phyloP scores from a whole-genome alignment of 768 basidiomycete genomes.

The Auriscalpium microsporum region DNA sequence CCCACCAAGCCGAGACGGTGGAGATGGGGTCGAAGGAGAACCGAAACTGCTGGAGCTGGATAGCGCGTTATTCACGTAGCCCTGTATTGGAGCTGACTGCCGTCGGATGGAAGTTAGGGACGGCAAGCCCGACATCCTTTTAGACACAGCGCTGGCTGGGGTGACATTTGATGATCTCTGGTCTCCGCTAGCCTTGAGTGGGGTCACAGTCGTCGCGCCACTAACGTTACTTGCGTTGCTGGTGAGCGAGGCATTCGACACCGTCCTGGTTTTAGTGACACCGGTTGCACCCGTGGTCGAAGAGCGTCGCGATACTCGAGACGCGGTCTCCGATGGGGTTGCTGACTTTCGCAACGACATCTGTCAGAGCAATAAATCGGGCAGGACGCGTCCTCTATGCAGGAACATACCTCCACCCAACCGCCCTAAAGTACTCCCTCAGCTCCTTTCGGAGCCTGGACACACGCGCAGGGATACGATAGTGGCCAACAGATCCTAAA shows the following conservation, averaged over 20 bases:
- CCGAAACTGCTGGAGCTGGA: slow-evolving; percentile 13
- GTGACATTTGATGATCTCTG: slow-evolving; percentile 28
- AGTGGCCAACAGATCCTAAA: background rate
- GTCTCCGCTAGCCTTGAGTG: slow-evolving; percentile 13
- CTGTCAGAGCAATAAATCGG: background rate
- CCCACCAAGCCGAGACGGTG: slow-evolving; percentile 19
- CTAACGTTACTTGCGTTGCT: slow-evolving; percentile 34
- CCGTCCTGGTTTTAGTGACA: slow-evolving; percentile 42
- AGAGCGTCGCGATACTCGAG: slow-evolving; percentile 43
- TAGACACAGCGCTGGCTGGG: slow-evolving; percentile 28
- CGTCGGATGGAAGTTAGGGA: slow-evolving; percentile 15
- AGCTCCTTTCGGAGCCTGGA: too few species aligned
- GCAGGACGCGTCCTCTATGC: background rate
- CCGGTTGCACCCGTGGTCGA: slow-evolving; percentile 30
- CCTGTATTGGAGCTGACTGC: slow-evolving; percentile 14
- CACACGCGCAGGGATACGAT: background rate
- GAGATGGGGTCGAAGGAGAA: slow-evolving; percentile 22
- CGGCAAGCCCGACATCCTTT: slow-evolving; percentile 25
- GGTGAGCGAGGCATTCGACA: slow-evolving; percentile 40
- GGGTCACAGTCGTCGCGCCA: slow-evolving; percentile 41
- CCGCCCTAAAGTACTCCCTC: too few species aligned
- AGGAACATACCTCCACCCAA: too few species aligned
- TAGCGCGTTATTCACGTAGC: slow-evolving; percentile 18
- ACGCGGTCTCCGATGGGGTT: slow-evolving; percentile 45
- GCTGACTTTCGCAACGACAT: slow-evolving; percentile 10